Base-by-base conservation (phyloP, 495 filamentous ascomycete genomes). In the Neurospora africana region DNA sequence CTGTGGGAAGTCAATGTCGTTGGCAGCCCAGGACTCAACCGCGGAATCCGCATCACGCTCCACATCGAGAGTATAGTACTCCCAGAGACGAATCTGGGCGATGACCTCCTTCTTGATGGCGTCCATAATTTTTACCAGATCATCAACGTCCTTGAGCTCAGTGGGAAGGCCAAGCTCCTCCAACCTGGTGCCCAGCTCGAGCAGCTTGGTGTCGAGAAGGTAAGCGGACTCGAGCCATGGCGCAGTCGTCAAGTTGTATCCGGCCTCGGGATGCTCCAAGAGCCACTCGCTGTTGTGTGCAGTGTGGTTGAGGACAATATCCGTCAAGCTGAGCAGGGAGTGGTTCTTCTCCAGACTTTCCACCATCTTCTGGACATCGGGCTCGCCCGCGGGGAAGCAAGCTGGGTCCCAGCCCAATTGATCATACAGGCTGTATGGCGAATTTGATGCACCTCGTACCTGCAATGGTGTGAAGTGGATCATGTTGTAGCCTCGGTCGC, bases 231-330 rank as follows among this genome's bases (percentile, higher is more conserved):
- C 90, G 36, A 99, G 84, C 92, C 93, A 97, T 1, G 96, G 96
- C 4, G 96, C 94, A 8, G 95, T 98, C 41, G 90, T 89, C 68
- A 97, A 82, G 79, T 95, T 99, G 83, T 98, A 99, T 3, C 96
- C 96, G 69, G 93, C 92, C 75, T 99, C 96, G 3, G 96, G 96
- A 75, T 99, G 94, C 71, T 93, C 91, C 78, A 97, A 86, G 21
- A 99, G 84, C 96, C 96, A 99, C 72, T 90, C 87, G 81, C 91
- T 97, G 80, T 98, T 97, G 80, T 97, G 86, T 4, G 96, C 96
- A 33, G 96, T 99, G 80, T 99, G 96, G 75, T 99, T 99, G 88
- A 93, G 95, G 33, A 99, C 96, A 68, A 99, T 94, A 79, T 99
- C 96, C 3, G 95, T 97, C 83, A 99, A 80, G 74, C 92, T 93